Evolutionary conservation across 2,329 filamentous ascomycete species (phyloP).

Genomic region (Diaporthe ampelina): DNA sequence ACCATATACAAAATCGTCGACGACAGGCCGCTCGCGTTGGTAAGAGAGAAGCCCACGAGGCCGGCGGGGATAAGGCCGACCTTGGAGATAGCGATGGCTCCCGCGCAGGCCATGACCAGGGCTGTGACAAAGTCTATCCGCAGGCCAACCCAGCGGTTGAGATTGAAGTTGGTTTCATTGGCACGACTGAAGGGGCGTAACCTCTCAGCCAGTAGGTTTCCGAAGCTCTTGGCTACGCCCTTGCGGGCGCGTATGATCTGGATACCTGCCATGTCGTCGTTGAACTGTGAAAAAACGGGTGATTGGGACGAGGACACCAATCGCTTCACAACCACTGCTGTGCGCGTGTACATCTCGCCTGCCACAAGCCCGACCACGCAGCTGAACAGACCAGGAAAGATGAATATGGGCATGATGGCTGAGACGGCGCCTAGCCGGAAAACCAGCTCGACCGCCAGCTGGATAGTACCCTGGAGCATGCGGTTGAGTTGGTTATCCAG

Average conservation of each 20-base stretch:
- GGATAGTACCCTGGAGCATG: conserved; percentile 59
- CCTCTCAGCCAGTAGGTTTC: conserved; percentile 63
- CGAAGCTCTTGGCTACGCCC: conserved; percentile 63
- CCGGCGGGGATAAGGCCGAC: conserved; percentile 63
- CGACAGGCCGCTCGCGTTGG: conserved; percentile 68
- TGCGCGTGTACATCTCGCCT: conserved; percentile 61
- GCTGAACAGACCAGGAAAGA: conserved; percentile 56
- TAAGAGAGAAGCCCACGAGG: conserved; percentile 69
- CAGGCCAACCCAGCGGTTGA: conserved; percentile 70
- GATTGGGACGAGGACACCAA: conserved; percentile 59
- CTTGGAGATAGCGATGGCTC: conserved; percentile 65
- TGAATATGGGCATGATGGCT: conserved; percentile 60
- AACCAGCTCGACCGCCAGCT: conserved; percentile 53
- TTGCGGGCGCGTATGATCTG: conserved; percentile 61
- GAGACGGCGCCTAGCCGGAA: conserved; percentile 56
- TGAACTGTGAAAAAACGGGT: conserved; percentile 70
- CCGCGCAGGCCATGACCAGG: conserved; percentile 64
- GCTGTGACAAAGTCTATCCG: conserved; percentile 69
- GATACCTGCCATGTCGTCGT: conserved; percentile 51
- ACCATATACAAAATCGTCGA: conserved; percentile 66
- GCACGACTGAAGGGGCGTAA: conserved; percentile 62
- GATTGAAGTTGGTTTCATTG: conserved; percentile 65
- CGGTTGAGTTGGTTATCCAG: conserved; percentile 63
- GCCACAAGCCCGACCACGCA: conserved; percentile 55
- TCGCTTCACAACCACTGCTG: conserved; percentile 58